Evolutionary conservation across 805 yeast genomes (phyloP).

Genomic region (Candida stauntonica): DNA sequence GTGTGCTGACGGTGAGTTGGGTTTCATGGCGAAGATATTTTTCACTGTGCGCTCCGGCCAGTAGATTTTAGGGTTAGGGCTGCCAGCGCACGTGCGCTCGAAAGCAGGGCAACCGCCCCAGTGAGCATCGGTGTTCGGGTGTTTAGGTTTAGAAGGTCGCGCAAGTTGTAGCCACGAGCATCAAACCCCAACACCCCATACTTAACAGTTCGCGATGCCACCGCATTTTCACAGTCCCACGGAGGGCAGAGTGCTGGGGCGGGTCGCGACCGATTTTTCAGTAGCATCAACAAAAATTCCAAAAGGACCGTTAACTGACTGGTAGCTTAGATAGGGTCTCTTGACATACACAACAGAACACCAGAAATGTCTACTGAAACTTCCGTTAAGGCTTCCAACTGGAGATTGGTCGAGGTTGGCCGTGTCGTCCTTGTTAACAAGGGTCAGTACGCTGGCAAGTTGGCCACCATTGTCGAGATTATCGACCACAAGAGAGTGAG

Average conservation of each 20-base stretch:
- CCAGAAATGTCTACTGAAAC: constrained; percentile 58
- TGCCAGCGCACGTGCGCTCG: too few species aligned
- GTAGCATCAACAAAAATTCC: constrained; percentile 10
- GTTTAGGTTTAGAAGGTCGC: too few species aligned
- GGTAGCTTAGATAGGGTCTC: not conserved
- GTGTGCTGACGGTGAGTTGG: too few species aligned
- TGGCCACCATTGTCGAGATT: constrained; percentile 97
- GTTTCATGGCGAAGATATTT: too few species aligned
- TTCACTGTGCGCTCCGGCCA: too few species aligned
- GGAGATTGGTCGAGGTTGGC: constrained; percentile 99
- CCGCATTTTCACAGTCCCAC: constrained; percentile 2
- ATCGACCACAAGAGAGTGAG: constrained; percentile 98
- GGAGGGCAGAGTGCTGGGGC: not conserved
- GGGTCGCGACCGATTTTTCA: constrained; percentile 9
- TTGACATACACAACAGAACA: constrained; percentile 5
- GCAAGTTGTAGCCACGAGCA: too few species aligned
- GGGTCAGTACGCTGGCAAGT: constrained; percentile 68
- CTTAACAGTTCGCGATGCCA: not conserved
- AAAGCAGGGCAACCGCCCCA: too few species aligned
- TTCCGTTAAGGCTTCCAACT: constrained; percentile 92
- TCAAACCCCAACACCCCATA: constrained; percentile 1
- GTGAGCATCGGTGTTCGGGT: too few species aligned
- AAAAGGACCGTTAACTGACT: constrained; percentile 5
- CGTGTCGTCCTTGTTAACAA: constrained; percentile 93
- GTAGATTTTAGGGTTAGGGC: too few species aligned